Evolutionary conservation across 2,329 filamentous ascomycete genomes (phyloP).

Genomic region (Paraphaeosphaeria sporulosa): DNA sequence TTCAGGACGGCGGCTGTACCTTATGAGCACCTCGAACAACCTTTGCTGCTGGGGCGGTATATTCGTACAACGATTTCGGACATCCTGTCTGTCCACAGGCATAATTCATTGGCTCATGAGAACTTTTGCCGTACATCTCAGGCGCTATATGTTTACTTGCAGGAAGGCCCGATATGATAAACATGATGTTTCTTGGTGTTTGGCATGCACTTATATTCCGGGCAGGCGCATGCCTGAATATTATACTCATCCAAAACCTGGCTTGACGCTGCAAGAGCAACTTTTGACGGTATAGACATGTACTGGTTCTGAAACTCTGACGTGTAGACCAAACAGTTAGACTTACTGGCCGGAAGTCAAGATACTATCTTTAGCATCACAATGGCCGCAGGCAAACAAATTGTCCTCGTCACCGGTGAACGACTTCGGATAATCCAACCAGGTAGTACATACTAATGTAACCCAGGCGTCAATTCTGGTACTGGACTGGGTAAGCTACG

Average conservation of each 20-base stretch:
- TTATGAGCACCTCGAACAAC: background rate
- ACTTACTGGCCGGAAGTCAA: too few relatives aligned
- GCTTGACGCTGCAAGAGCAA: background rate
- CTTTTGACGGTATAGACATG: background rate
- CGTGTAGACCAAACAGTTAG: too few relatives aligned
- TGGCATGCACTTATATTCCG: background rate
- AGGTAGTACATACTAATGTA: slow-evolving; percentile 9
- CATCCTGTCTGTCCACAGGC: background rate
- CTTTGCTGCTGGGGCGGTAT: background rate
- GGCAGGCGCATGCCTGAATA: background rate
- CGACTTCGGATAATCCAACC: background rate
- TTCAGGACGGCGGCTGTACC: background rate
- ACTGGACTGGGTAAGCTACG: background rate
- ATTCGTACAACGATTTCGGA: slow-evolving; percentile 1
- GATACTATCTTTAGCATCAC: background rate
- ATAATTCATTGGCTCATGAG: background rate
- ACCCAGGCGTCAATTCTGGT: slow-evolving; percentile 38
- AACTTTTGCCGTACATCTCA: background rate
- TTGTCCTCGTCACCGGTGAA: slow-evolving; percentile 41
- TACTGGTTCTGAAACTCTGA: background rate
- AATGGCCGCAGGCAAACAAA: slow-evolving; percentile 28
- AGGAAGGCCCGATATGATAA: too few relatives aligned
- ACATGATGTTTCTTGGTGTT: background rate
- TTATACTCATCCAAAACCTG: background rate
- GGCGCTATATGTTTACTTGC: background rate